phyloP scores from a whole-genome alignment of 352 stramenopile genomes.

The Aphanomyces euteiches region DNA sequence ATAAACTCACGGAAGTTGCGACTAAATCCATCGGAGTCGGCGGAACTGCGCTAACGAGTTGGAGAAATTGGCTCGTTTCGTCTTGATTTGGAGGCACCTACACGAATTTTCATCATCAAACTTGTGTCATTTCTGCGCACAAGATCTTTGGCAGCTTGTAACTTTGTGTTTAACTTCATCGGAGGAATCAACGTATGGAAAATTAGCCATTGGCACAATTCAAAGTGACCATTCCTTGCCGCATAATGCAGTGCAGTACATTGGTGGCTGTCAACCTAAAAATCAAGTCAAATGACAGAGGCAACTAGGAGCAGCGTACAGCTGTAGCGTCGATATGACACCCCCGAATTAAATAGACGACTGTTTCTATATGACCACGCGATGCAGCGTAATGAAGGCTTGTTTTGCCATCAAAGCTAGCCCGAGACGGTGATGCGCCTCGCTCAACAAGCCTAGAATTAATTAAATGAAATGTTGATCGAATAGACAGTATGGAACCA shows the following conservation, averaged over 20 bases:
- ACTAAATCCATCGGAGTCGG: background rate
- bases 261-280: constrained; percentile 18
- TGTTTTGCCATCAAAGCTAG: constrained; percentile 24
- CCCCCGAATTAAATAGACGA: background rate
- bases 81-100: constrained; percentile 8
- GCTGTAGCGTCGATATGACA: background rate
- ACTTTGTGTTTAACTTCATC: background rate
- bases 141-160: background rate
- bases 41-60: constrained; percentile 14
- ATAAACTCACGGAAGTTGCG: background rate
- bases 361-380: constrained; percentile 17
- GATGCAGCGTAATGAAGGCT: constrained; percentile 11
- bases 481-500: background rate
- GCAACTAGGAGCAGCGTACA: background rate
- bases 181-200: constrained; percentile 13
- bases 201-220: constrained; percentile 22
- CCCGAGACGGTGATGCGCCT: background rate
- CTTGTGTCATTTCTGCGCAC: background rate
- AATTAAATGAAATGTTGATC: no score
- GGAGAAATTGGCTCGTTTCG: constrained; percentile 22
- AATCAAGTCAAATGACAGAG: background rate
- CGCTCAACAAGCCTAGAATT: background rate
- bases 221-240: constrained; percentile 13
- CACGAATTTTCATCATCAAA: background rate
- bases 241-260: constrained; percentile 25